Conservation (phyloP, 2,329 filamentous ascomycete genomes). For the Curvularia spicifera region DNA sequence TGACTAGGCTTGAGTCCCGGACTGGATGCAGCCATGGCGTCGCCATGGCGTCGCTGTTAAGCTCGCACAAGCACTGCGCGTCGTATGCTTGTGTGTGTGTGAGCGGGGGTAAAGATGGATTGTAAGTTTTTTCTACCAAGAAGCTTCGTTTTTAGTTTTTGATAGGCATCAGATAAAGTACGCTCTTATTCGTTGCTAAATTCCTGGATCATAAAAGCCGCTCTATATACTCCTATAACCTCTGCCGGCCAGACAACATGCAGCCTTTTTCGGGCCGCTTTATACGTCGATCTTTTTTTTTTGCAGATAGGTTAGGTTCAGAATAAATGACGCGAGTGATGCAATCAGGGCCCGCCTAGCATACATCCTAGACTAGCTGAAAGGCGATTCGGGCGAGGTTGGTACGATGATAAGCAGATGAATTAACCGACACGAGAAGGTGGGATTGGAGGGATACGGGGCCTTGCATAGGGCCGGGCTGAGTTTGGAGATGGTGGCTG, state of each 20-base stretch:
- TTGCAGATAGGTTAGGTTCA: neutral
- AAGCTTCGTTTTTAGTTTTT: too few species aligned
- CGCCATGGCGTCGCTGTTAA: slow-evolving; percentile 20
- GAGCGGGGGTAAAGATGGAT: too few species aligned
- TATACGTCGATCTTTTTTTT: neutral
- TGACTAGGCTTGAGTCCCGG: slow-evolving; percentile 9
- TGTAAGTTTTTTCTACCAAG: too few species aligned
- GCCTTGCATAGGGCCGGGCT: neutral
- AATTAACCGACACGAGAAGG: neutral
- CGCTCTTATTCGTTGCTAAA: too few species aligned
- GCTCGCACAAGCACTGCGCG: slow-evolving; percentile 26
- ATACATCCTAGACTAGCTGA: neutral
- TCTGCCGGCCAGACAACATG: too few species aligned
- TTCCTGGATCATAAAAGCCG: too few species aligned
- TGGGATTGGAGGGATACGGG: neutral
- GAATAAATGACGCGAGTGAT: too few species aligned
- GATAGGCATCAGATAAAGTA: too few species aligned
- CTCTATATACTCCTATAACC: too few species aligned
- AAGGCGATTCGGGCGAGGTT: neutral
- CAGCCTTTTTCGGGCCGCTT: too few species aligned
- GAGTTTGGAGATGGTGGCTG: neutral
- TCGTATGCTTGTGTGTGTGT: slow-evolving; percentile 11
- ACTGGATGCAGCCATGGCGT: neutral
- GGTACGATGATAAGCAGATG: neutral
- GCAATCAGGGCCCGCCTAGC: too few species aligned